Base-by-base conservation (phyloP, 2,329 filamentous ascomycete genomes). In the Corynespora cassiicola region DNA sequence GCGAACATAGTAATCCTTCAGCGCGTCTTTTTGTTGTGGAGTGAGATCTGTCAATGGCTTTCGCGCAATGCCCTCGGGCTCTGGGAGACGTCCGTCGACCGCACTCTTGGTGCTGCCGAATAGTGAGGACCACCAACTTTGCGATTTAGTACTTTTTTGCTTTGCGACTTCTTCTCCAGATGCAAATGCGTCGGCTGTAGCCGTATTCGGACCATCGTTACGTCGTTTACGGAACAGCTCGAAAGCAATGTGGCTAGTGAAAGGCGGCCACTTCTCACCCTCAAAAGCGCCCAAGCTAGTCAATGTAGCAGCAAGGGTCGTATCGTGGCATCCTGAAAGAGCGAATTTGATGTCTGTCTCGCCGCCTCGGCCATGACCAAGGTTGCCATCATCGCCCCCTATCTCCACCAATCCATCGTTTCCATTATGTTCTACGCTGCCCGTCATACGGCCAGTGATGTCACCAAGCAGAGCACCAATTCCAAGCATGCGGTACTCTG, bases 281-380 rank as follows among this genome's bases (percentile, higher is more conserved):
- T 88, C 76, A 63, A 89, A 94, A 3, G 87, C 87, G 3, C 92
- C 94, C 6, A 97, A 70, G 51, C 88, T 88, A 11, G 85, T 74
- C 18, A 99, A 73, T 2, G 90, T 75, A 1, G 81, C 88, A 3
- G 89, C 94, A 5, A 99, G 78, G 1, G 94, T 97, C 2, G 94
- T 97, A 63, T 97, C 91, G 68, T 96, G 91, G 60, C 91, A 96
- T 20, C 91, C 91, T 51, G 83, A 88, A 58, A 97, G 74, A 11
- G 84, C 86, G 50, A 97, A 85, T 47, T 85, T 87, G 56, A 94
- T 77, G 19, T 71, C 66, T 22, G 68, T 74, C 36, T 78, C 75
- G 10, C 74, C 76, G 20, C 71, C 75, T 54, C 72, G 49, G 52
- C 77, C 52, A 56, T 66, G 44, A 60, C 68, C 60, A 32, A 68